phyloP scores from a whole-genome alignment of 495 filamentous ascomycete genomes.

The Penicillium maclennaniae region DNA sequence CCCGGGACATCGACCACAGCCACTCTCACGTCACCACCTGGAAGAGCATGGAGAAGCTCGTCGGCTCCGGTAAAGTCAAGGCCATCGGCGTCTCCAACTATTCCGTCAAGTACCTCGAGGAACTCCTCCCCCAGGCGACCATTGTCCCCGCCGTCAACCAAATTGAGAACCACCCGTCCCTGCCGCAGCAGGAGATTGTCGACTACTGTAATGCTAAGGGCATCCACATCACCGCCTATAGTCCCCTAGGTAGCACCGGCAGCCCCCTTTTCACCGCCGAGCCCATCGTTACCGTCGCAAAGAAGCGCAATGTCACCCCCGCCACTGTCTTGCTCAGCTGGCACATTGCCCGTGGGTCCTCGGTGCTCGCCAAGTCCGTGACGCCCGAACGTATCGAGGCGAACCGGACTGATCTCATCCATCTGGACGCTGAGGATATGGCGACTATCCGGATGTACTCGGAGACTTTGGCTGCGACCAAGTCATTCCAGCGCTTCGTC shows the following conservation, averaged over 20 bases:
- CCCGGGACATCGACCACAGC: conserved; percentile 60
- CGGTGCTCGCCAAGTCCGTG: conserved; percentile 77
- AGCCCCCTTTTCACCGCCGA: conserved; percentile 66
- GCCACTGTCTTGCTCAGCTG: conserved; percentile 68
- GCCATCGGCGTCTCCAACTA: conserved; percentile 86
- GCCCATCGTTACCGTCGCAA: conserved; percentile 63
- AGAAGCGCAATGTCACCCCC: conserved; percentile 61
- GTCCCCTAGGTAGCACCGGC: conserved; percentile 73
- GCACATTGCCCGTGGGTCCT: conserved; percentile 66
- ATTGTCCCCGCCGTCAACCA: conserved; percentile 82
- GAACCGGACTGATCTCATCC: conserved; percentile 61
- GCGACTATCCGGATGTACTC: conserved; percentile 60
- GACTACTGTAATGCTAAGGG: conserved; percentile 70
- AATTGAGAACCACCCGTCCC: conserved; percentile 76
- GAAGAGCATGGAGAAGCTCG: conserved; percentile 74
- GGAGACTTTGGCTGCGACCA: conserved; percentile 52
- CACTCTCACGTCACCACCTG: conserved; percentile 71
- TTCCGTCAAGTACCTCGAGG: conserved; percentile 65
- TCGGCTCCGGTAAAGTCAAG: conserved; percentile 62
- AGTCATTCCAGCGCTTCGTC: conserved; percentile 66
- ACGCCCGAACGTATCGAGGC: conserved; percentile 69
- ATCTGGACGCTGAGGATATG: conserved; percentile 63
- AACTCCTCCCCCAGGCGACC: conserved; percentile 62
- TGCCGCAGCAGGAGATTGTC: conserved; percentile 85
- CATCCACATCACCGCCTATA: conserved; percentile 74